A percentile compares a stretch with the other conserved stretches of the same genome.
phyloP scores from a whole-genome alignment of 2,329 filamentous ascomycete genomes.

The Fusarium napiforme region DNA sequence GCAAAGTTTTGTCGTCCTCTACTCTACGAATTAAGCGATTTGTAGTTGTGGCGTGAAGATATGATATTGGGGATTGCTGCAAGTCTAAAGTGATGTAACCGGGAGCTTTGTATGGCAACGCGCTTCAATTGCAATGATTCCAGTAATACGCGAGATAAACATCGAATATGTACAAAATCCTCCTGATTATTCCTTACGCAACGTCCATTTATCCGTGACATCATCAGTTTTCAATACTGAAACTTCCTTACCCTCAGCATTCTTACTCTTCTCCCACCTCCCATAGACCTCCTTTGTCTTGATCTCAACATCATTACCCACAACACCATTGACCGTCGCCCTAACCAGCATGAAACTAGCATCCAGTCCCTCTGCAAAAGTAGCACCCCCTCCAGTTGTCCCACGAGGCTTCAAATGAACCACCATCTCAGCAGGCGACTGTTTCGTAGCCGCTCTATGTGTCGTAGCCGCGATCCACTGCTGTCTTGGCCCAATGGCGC shows the following conservation, averaged over 20 bases:
- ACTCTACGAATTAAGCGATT: no score
- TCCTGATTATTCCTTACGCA: neutral
- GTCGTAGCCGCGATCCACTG: neutral
- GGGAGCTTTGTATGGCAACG: no score
- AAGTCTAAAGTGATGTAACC: no score
- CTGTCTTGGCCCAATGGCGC: neutral
- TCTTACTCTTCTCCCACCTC: neutral
- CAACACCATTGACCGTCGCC: neutral
- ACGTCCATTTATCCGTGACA: neutral
- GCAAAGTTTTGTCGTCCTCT: no score
- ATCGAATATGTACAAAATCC: accelerated
- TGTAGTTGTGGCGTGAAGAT: no score
- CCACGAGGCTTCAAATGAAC: neutral
- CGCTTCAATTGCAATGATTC: accelerated
- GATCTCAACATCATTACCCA: neutral
- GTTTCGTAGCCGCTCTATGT: neutral
- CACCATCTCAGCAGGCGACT: neutral
- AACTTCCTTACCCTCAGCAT: neutral
- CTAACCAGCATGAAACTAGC: neutral
- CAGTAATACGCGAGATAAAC: neutral
- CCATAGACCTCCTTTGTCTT: neutral
- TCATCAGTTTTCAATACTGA: accelerated
- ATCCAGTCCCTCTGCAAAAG: neutral
- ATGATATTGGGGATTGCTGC: no score
- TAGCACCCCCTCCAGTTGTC: neutral